Conservation (phyloP, 2,329 filamentous ascomycete species). For the Diaporthe citrichinensis region DNA sequence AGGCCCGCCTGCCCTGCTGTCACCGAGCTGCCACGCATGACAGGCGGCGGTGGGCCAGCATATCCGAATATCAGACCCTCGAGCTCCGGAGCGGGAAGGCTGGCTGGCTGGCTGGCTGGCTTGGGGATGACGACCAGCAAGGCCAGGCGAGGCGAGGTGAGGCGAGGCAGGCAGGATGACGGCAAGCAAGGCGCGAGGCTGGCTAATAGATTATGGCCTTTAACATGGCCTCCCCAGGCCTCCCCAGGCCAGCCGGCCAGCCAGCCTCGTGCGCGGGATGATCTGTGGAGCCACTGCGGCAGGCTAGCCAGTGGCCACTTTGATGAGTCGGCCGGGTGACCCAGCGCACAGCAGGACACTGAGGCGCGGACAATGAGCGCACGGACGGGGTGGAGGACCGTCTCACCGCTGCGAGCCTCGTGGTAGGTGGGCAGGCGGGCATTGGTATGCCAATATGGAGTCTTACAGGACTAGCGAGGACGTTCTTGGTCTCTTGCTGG, state of each 20-base stretch:
- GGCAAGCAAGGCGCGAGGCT: background rate
- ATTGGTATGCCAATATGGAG: too few species aligned
- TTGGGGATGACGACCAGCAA: background rate
- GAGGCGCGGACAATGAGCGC: background rate
- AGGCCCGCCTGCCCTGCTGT: background rate
- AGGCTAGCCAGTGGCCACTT: too few species aligned
- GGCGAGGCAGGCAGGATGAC: background rate
- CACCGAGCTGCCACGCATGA: background rate
- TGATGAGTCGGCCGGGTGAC: background rate
- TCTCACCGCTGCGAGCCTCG: too few species aligned
- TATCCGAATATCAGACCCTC: too few species aligned
- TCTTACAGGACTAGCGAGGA: too few species aligned
- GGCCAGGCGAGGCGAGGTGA: background rate
- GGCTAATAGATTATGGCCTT: background rate
- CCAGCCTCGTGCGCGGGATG: conserved; percentile 11
- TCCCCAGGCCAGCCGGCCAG: background rate
- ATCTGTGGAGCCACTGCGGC: background rate
- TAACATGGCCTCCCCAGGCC: background rate
- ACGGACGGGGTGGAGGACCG: background rate
- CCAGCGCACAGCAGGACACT: background rate
- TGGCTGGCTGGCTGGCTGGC: background rate
- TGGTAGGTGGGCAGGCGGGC: too few species aligned
- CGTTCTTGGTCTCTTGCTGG: too few species aligned
- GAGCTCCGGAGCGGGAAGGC: background rate
- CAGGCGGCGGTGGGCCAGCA: too few species aligned